These are phyloP conservation scores for Quercus tomentella DNA, from an alignment of 331 rosid species.

Conservation along the genomic window DNA sequence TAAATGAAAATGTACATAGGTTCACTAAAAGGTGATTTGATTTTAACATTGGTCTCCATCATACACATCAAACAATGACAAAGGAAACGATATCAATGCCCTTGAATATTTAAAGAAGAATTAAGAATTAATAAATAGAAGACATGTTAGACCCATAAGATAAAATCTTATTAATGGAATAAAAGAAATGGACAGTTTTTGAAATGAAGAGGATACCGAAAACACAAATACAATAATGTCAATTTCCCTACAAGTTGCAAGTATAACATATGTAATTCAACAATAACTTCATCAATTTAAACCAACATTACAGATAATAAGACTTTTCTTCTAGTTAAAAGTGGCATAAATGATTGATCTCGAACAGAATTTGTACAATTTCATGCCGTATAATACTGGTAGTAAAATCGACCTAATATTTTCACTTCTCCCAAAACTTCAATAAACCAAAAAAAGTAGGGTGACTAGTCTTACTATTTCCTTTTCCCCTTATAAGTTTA, in stretches of 20 bases:
- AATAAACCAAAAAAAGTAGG: not conserved
- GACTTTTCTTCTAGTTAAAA: not conserved
- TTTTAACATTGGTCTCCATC: not conserved
- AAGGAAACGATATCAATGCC: not conserved
- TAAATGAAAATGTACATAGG: not conserved
- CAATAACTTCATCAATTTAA: not conserved
- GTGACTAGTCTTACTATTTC: not conserved
- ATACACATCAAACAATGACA: not conserved
- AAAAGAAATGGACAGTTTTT: no score
- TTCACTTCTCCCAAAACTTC: constrained; percentile 26
- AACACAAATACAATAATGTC: no score
- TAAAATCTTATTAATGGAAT: no score
- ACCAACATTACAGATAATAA: not conserved
- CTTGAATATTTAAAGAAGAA: not conserved
- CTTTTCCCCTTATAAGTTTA: not conserved
- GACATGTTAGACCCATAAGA: not conserved
- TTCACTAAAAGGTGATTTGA: not conserved
- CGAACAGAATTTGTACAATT: not conserved
- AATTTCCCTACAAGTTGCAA: not conserved
- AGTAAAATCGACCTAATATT: constrained; percentile 10
- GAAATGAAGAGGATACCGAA: no score
- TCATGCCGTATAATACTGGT: not conserved
- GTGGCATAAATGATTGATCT: not conserved
- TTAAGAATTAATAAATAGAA: constrained; percentile 1
- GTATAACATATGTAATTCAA: not conserved